Evolutionary conservation across 2,329 filamentous ascomycete species (phyloP), one percentile per base, ranked within the genome.

Genomic region (Colletotrichum navitas): DNA sequence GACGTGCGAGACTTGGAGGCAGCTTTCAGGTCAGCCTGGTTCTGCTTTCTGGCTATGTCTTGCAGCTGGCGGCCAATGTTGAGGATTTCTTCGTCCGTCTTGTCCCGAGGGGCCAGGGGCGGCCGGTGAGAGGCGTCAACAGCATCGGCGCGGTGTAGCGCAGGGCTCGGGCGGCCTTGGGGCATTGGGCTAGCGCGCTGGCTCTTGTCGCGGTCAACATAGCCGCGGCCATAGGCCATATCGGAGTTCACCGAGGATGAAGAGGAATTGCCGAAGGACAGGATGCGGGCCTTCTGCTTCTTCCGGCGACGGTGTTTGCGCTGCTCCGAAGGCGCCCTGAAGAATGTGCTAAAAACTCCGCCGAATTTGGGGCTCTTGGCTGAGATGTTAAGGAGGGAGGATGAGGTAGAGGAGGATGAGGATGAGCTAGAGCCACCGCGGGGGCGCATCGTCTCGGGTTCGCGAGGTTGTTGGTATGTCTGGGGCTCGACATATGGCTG

Each of bases 201-300:
- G 67, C 79, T 82, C 73, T 77, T 77, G 36, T 75, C 73, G 45
- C 81, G 80, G 72, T 85, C 85, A 58, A 88, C 82, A 74, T 87
- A 91, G 21, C 89, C 90, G 66, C 82, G 85, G 12, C 91, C 91
- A 77, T 92, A 93, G 12, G 91, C 91, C 72, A 93, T 81, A 77
- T 93, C 91, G 26, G 87, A 89, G 79, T 92, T 90, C 66, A 92
- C 84, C 0, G 90, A 92, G 0, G 90, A 92, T 2, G 89, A 91
- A 1, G 90, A 93, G 2, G 88, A 91, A 76, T 90, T 92, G 41
- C 83, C 84, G 75, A 90, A 86, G 68, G 85, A 87, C 52, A 91
- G 84, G 64, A 92, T 85, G 69, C 89, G 85, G 49, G 84, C 84
- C 74, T 82, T 84, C 74, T 83, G 85, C 67, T 84, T 85, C 74